A percentile compares a stretch with the other conserved stretches of the same genome.
phyloP scores from a whole-genome alignment of 2,329 filamentous ascomycete genomes.

The Penicillium sumatraense region DNA sequence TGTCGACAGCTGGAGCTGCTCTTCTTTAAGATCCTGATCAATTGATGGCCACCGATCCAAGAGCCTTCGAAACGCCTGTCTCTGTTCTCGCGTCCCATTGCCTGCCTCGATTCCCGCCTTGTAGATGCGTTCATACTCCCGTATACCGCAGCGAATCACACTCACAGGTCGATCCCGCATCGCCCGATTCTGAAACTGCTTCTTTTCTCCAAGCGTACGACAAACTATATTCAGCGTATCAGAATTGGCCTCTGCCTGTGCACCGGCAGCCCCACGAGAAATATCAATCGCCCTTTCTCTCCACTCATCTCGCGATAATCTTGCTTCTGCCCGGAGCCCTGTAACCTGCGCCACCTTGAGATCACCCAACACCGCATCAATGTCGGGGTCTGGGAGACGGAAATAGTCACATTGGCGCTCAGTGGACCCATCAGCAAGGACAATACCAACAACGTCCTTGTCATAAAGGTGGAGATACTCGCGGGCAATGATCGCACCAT shows the following conservation, averaged over 20 bases:
- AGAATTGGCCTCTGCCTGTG: conserved; percentile 27
- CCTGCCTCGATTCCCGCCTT: conserved; percentile 35
- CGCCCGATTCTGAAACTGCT: conserved; percentile 33
- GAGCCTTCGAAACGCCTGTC: conserved; percentile 31
- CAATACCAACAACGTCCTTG: conserved; percentile 39
- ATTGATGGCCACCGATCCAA: conserved; percentile 35
- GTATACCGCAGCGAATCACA: conserved; percentile 39
- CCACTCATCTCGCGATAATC: conserved; percentile 42
- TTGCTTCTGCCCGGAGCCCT: conserved; percentile 32
- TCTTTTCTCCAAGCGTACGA: conserved; percentile 31
- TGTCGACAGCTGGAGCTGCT: conserved; percentile 39
- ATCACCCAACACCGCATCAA: conserved; percentile 35
- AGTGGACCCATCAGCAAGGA: conserved; percentile 42
- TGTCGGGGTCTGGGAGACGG: conserved; percentile 34
- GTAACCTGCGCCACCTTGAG: conserved; percentile 39
- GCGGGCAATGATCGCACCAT: conserved; percentile 45
- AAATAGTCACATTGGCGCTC: conserved; percentile 40
- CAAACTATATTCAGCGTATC: conserved; percentile 29
- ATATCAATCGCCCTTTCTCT: conserved; percentile 36
- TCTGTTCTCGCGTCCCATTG: conserved; percentile 40
- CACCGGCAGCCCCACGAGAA: conserved; percentile 23
- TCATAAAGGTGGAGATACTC: conserved; percentile 42
- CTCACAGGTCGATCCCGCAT: conserved; percentile 38
- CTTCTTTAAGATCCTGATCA: conserved; percentile 34
- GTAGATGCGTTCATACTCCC: conserved; percentile 41